These are phyloP conservation scores for Zygotorulaspora danielsina DNA, from an alignment of 805 yeast genomes.

Conservation along the genomic window DNA sequence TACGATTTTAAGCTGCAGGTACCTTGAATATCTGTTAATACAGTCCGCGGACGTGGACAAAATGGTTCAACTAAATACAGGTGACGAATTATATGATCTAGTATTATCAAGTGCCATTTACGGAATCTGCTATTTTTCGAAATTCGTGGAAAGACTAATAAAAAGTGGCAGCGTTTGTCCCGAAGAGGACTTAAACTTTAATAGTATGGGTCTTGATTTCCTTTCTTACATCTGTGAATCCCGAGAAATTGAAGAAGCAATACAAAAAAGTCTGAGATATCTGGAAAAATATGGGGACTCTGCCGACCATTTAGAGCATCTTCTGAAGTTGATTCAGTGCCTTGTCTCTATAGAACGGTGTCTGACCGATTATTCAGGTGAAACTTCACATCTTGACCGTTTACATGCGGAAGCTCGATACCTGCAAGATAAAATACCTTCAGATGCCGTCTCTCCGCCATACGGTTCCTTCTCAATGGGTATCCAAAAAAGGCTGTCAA, in stretches of 20 bases:
- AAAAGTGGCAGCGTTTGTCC: conserved; percentile 59
- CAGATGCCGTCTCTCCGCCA: conserved; percentile 11
- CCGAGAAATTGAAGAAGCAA: conserved; percentile 20
- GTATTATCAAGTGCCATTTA: conserved; percentile 49
- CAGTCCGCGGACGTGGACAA: conserved; percentile 35
- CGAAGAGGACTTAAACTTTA: conserved; percentile 70
- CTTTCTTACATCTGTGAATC: conserved; percentile 28
- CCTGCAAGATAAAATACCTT: background rate
- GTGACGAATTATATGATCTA: conserved; percentile 40
- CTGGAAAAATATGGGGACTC: conserved; percentile 3
- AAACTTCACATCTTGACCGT: conserved; percentile 15
- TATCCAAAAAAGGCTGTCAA: conserved; percentile 46
- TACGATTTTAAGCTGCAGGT: conserved; percentile 70
- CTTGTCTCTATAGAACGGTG: conserved; percentile 31
- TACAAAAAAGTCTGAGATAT: conserved; percentile 36
- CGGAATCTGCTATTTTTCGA: conserved; percentile 53
- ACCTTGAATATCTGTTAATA: conserved; percentile 56
- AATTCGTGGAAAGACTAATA: conserved; percentile 44
- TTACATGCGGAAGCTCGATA: conserved; percentile 13
- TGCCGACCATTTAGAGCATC: conserved; percentile 16
- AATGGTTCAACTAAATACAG: conserved; percentile 20
- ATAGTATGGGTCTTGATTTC: conserved; percentile 52
- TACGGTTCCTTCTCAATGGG: conserved; percentile 43
- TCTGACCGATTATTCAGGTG: conserved; percentile 13
- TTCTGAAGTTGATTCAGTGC: conserved; percentile 31